Conservation (phyloP, 1,284 basidiomycete species). For the Apiotrichum veenhuisii region DNA sequence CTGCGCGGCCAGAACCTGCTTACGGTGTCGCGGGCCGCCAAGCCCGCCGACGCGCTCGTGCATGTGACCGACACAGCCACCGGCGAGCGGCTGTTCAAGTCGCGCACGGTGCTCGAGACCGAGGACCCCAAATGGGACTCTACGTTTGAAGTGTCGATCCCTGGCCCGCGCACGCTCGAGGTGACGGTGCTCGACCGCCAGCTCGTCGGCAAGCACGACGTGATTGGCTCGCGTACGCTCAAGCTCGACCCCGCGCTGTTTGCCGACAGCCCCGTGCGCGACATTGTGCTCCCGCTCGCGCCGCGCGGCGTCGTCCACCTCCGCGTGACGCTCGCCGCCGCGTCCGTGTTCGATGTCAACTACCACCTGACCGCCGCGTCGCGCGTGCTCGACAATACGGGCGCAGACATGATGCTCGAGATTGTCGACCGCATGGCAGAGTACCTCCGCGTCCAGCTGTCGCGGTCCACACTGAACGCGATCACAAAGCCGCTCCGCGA, state of each 20-base stretch:
- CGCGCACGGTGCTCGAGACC: conserved; percentile 40
- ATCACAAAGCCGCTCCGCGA: conserved; percentile 37
- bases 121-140: conserved; percentile 48
- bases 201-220: conserved; percentile 48
- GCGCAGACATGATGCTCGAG: conserved; percentile 40
- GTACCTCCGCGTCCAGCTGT: conserved; percentile 33
- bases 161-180: conserved; percentile 34
- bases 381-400: conserved; percentile 35
- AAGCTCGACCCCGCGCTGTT: conserved; percentile 41
- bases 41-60: conserved; percentile 45
- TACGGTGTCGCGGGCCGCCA: conserved; percentile 26
- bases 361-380: conserved; percentile 38
- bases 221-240: conserved; percentile 37
- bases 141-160: conserved; percentile 39
- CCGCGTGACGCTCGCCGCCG: conserved; percentile 43
- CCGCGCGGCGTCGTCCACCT: conserved; percentile 42
- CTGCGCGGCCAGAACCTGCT: conserved; percentile 43
- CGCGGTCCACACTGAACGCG: conserved; percentile 18
- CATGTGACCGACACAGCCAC: conserved; percentile 32
- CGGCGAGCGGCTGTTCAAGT: conserved; percentile 43
- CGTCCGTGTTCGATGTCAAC: conserved; percentile 41
- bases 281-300: conserved; percentile 40
- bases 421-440: conserved; percentile 44
- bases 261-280: conserved; percentile 26
- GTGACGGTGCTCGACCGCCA: conserved; percentile 40